Percentiles rank a stretch among this genome's conserved stretches.
These are phyloP conservation scores for Selenicereus undatus DNA, from an alignment of 148 eudicot genomes.

Conservation along the genomic window DNA sequence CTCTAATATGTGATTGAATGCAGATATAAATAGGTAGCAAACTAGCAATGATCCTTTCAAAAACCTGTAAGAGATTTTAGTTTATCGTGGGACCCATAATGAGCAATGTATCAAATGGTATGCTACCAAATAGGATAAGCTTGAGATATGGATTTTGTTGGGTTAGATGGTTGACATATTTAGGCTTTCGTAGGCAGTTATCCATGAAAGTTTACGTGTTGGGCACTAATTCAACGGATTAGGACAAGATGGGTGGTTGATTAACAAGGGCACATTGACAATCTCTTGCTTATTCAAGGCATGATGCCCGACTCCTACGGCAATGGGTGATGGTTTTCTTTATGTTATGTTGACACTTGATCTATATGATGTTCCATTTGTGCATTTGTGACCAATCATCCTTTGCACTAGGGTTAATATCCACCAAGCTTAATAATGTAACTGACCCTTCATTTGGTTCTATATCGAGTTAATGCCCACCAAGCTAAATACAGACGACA, in stretches of 20 bases:
- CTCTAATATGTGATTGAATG: too few relatives aligned
- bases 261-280: neutral
- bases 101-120: neutral
- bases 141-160: neutral
- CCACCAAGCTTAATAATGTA: too few relatives aligned
- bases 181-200: neutral
- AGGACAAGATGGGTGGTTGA: neutral
- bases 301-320: neutral
- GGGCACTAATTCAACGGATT: neutral
- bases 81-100: neutral
- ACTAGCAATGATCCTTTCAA: too few relatives aligned
- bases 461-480: too few relatives aligned
- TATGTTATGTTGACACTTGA: neutral
- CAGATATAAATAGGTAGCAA: too few relatives aligned
- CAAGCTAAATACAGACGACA: too few relatives aligned
- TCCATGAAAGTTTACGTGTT: neutral
- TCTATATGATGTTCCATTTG: neutral
- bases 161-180: neutral
- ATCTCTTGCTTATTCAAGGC: neutral
- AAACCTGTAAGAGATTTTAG: neutral
- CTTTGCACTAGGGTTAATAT: neutral
- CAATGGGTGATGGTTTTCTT: neutral
- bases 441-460: too few relatives aligned
- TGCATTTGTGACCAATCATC: neutral
- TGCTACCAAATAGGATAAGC: neutral